Percentiles rank a stretch among this genome's conserved stretches.
Conservation (phyloP, 2,329 filamentous ascomycete genomes). For the Coleophoma eucalyptorum region DNA sequence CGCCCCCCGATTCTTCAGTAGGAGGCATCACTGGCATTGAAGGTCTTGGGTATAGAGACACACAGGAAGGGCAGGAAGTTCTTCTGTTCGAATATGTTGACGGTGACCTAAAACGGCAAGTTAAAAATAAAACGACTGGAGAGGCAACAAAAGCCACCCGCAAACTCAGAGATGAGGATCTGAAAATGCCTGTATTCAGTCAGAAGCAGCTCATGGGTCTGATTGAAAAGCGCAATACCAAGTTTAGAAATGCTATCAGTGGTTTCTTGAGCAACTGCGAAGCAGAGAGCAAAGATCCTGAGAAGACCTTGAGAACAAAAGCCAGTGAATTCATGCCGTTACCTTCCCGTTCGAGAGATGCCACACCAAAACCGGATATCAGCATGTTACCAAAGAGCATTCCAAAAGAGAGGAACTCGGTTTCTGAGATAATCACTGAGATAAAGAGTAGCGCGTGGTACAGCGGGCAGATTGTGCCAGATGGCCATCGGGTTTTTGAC, state of each 20-base stretch:
- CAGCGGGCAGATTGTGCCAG: slow-evolving; percentile 84
- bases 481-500: slow-evolving; percentile 89
- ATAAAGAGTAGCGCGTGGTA: slow-evolving; percentile 85
- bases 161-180: slow-evolving; percentile 69
- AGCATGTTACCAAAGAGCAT: slow-evolving; percentile 64
- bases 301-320: slow-evolving; percentile 57
- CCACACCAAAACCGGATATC: slow-evolving; percentile 27
- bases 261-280: slow-evolving; percentile 72
- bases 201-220: slow-evolving; percentile 87
- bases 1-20: slow-evolving; percentile 51
- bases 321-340: slow-evolving; percentile 59
- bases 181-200: slow-evolving; percentile 90
- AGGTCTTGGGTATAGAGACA: slow-evolving; percentile 28
- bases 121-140: slow-evolving; percentile 67
- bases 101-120: slow-evolving; percentile 81
- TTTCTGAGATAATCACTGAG: slow-evolving; percentile 81
- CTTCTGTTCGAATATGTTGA: slow-evolving; percentile 91
- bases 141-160: slow-evolving; percentile 65
- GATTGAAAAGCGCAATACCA: slow-evolving; percentile 85
- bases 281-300: slow-evolving; percentile 61
- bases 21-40: slow-evolving; percentile 51
- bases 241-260: slow-evolving; percentile 76
- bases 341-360: slow-evolving; percentile 41
- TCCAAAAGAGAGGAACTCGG: slow-evolving; percentile 72
- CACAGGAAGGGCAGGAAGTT: slow-evolving; percentile 56